Percentiles rank a stretch among this genome's conserved stretches.
These are phyloP conservation scores for Wickerhamiella nectarea DNA, from an alignment of 805 yeast species.

Conservation along the genomic window DNA sequence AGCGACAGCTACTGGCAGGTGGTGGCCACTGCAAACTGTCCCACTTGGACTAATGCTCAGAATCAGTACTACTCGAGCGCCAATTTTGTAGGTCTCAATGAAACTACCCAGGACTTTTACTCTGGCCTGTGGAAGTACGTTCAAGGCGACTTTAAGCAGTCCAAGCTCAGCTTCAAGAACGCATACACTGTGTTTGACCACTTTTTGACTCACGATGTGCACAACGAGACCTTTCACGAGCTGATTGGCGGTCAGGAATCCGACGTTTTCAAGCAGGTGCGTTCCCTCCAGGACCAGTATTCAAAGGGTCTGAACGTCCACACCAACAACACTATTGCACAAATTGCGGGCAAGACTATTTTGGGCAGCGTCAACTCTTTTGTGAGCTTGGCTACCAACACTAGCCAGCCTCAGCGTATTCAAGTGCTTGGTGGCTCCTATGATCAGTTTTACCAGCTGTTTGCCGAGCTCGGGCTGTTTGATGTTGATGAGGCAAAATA, in stretches of 20 bases:
- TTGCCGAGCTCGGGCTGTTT: conserved; percentile 28
- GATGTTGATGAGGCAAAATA: conserved; percentile 26
- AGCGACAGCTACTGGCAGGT: conserved; percentile 31
- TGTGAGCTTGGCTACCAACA: conserved; percentile 28
- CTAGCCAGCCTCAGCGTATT: conserved; percentile 28
- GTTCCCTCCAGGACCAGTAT: conserved; percentile 29
- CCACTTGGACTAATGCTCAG: conserved; percentile 28
- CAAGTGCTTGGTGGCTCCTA: conserved; percentile 35
- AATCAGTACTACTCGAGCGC: conserved; percentile 23
- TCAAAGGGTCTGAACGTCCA: conserved; percentile 30
- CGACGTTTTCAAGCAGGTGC: conserved; percentile 23
- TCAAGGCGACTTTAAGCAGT: conserved; percentile 18
- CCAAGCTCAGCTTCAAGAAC: conserved; percentile 28
- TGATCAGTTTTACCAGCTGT: conserved; percentile 33
- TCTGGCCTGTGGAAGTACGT: conserved; percentile 24
- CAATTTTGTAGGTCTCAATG: conserved; percentile 25
- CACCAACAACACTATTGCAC: conserved; percentile 21
- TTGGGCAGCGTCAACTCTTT: conserved; percentile 27
- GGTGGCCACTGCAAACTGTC: conserved; percentile 33
- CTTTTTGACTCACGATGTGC: conserved; percentile 31
- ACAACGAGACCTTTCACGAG: conserved; percentile 29
- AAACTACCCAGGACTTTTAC: conserved; percentile 30
- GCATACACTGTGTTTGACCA: conserved; percentile 32
- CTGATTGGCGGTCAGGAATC: conserved; percentile 24
- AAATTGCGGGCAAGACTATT: conserved; percentile 33